Evolutionary conservation across 495 filamentous ascomycete genomes (phyloP).

Genomic region (Neurospora sp.): DNA sequence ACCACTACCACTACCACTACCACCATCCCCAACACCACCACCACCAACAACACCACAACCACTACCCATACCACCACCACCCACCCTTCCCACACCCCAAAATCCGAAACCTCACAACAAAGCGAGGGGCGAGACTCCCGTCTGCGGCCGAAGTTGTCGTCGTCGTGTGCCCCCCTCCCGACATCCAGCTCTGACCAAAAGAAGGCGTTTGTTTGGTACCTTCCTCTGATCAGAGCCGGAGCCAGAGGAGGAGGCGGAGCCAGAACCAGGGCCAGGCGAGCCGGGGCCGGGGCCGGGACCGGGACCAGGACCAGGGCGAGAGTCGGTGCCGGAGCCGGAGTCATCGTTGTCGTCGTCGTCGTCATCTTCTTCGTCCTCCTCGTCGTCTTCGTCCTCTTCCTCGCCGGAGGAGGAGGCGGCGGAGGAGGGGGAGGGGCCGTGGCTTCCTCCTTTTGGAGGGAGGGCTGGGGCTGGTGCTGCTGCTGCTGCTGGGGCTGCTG

Average conservation of each 20-base stretch:
- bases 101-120: neutral
- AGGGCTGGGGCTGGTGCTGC: neutral
- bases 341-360: neutral
- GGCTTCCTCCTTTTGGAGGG: neutral
- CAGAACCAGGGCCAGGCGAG: neutral
- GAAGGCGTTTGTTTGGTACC: neutral
- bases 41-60: too few species aligned
- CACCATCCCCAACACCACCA: too few species aligned
- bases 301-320: neutral
- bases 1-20: neutral
- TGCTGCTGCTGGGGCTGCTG: neutral
- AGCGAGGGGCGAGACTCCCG: neutral
- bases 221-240: neutral
- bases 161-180: neutral
- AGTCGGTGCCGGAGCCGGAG: neutral
- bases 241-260: neutral
- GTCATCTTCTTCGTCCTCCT: neutral
- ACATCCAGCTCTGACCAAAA: neutral
- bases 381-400: neutral
- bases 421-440: neutral
- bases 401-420: neutral
- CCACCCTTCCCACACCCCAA: neutral
- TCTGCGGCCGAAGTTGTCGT: neutral
- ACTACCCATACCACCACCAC: neutral
- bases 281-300: neutral